Percentiles rank a stretch among this genome's conserved stretches.
phyloP scores from a whole-genome alignment of 148 eudicot species.

The Silene latifolia region DNA sequence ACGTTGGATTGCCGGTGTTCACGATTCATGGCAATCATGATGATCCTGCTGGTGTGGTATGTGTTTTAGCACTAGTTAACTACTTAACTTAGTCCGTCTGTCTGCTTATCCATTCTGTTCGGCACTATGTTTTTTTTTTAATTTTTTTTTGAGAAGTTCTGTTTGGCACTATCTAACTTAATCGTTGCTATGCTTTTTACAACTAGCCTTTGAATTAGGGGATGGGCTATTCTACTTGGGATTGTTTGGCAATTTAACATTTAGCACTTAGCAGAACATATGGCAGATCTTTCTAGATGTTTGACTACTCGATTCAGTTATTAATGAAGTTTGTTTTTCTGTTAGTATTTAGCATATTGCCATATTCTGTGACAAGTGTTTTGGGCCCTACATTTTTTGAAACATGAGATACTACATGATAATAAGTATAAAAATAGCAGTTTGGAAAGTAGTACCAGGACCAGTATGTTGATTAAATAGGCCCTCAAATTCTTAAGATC shows the following conservation, averaged over 20 bases:
- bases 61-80: conserved; percentile 17
- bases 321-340: background rate
- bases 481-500: background rate
- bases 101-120: background rate
- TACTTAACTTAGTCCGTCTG: background rate
- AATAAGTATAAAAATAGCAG: no score
- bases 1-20: conserved; percentile 98
- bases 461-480: background rate
- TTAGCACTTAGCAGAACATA: background rate
- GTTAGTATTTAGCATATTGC: background rate
- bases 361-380: background rate
- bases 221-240: background rate
- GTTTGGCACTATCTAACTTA: background rate
- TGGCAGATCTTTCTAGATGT: background rate
- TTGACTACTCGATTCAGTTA: background rate
- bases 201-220: background rate
- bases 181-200: background rate
- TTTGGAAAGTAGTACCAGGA: background rate
- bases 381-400: background rate
- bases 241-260: background rate
- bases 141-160: no score
- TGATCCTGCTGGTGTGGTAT: conserved; percentile 99
- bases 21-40: conserved; percentile 99
- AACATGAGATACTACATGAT: background rate
- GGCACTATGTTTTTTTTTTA: background rate